Conservation (phyloP, 2,329 filamentous ascomycete species). For the Cladosporium sp. region DNA sequence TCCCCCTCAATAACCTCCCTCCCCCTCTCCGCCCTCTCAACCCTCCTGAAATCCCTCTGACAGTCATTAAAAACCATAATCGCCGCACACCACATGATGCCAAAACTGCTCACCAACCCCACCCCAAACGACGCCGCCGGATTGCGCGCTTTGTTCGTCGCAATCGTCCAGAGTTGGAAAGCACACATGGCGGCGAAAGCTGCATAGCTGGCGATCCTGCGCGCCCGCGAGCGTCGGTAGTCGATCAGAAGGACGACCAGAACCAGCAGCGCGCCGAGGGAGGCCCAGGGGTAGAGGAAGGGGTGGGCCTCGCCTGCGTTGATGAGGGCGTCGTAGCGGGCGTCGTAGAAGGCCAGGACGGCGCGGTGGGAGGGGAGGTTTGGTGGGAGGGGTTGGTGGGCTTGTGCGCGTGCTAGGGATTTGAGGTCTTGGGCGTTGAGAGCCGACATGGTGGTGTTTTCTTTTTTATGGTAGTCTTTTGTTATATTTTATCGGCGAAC, state of each 20-base stretch:
- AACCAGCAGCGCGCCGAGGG: constrained; percentile 36
- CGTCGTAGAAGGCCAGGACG: constrained; percentile 28
- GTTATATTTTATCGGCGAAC: too few species aligned
- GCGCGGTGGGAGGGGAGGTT: not conserved
- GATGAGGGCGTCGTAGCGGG: constrained; percentile 38
- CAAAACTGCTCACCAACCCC: constrained; percentile 53
- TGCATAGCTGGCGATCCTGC: constrained; percentile 40
- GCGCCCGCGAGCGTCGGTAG: constrained; percentile 37
- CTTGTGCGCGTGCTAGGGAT: not conserved
- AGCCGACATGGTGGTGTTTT: not conserved
- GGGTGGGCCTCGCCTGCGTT: constrained; percentile 37
- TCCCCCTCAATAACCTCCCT: too few species aligned
- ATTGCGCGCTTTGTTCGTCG: constrained; percentile 44
- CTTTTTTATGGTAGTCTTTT: too few species aligned
- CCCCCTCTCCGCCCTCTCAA: constrained; percentile 28
- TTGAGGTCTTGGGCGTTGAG: too few species aligned
- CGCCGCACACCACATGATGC: constrained; percentile 49
- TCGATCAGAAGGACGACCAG: constrained; percentile 51
- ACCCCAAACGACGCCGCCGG: constrained; percentile 52
- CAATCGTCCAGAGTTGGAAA: constrained; percentile 42
- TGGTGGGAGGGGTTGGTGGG: not conserved
- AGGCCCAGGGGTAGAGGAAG: constrained; percentile 42
- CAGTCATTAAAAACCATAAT: constrained; percentile 54
- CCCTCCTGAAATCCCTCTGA: constrained; percentile 52
- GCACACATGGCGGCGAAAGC: constrained; percentile 42